These are phyloP conservation scores for Daldinia vernicosa DNA, from an alignment of 495 filamentous ascomycete species.

Conservation along the genomic window DNA sequence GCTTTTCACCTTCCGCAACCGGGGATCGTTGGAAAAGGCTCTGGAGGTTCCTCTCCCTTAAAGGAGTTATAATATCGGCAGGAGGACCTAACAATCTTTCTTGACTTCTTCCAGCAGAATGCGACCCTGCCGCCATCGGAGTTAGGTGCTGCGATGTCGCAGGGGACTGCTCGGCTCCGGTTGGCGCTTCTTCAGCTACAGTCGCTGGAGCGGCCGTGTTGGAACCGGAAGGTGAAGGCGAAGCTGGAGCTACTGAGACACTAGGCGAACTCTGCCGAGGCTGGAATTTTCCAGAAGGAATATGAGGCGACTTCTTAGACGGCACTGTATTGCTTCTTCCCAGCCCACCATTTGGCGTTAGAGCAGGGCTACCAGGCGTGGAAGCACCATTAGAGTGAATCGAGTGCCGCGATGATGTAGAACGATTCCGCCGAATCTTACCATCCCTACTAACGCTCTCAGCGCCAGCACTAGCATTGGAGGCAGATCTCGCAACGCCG, in stretches of 20 bases:
- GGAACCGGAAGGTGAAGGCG: slow-evolving; percentile 42
- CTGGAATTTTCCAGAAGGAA: slow-evolving; percentile 64
- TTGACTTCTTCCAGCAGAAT: slow-evolving; percentile 55
- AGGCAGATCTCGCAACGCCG: slow-evolving; percentile 76
- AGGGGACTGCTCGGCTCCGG: slow-evolving; percentile 33
- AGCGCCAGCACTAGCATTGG: slow-evolving; percentile 84
- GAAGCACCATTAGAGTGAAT: slow-evolving; percentile 73
- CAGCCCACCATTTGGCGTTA: slow-evolving; percentile 68
- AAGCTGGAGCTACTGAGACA: slow-evolving; percentile 37
- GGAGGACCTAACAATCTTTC: slow-evolving; percentile 56
- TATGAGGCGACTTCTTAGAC: slow-evolving; percentile 85
- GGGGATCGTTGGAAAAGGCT: slow-evolving; percentile 76
- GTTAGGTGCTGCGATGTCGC: slow-evolving; percentile 38
- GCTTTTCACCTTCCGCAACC: slow-evolving; percentile 66
- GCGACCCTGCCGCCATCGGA: slow-evolving; percentile 28
- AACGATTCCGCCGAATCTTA: slow-evolving; percentile 83
- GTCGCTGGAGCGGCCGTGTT: slow-evolving; percentile 48
- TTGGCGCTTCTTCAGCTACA: slow-evolving; percentile 34
- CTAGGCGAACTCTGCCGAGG: slow-evolving; percentile 55
- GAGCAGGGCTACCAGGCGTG: slow-evolving; percentile 74
- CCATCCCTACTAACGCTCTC: slow-evolving; percentile 85
- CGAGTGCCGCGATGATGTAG: slow-evolving; percentile 71
- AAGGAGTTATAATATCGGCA: slow-evolving; percentile 67
- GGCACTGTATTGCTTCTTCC: slow-evolving; percentile 94
- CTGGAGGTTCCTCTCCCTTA: slow-evolving; percentile 72